Evolutionary conservation across 2,329 filamentous ascomycete genomes (phyloP), one percentile per base, ranked within the genome.

Genomic region (Xylaria sp.): DNA sequence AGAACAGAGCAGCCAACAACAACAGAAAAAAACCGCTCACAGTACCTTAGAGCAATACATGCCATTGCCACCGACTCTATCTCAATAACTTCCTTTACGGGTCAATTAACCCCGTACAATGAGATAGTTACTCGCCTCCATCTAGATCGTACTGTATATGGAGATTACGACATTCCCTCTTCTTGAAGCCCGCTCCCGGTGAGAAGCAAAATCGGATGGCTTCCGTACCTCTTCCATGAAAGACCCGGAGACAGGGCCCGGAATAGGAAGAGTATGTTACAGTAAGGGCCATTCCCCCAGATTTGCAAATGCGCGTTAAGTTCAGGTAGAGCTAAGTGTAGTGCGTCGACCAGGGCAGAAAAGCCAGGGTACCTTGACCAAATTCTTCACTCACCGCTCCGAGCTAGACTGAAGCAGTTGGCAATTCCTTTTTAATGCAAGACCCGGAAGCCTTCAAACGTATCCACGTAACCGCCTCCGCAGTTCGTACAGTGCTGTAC

Each of bases 191-290:
- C 74, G 72, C 73, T 69, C 69, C 64, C 69, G 52, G 63, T 55
- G 20, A 37, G 39, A 55, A 65, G 48, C 50, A 63, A 67, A 57
- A 56, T 69, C 62, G 71, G 71, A 66, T 74, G 62, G n/a, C 63
- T 74, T 75, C 75, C 75, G 73, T 74, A 70, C 69, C 74, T 67
- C 66, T 74, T 74, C 70, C 71, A 69, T 62, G 69, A 70, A 72
- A 68, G 72, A 68, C 54, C 71, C 76, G 76, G 76, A 70, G 72
- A 76, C 75, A 76, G 61, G 74, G 74, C 58, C 75, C 72, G 31
- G 67, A 75, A 74, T 57, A 69, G 75, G 75, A 72, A 75, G 69
- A 74, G 72, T 63, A 67, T 62, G 60, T 41, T 73, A 69, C 51
- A 69, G 67, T 69, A 66, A 66, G 60, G 54, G 68, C 69, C 57